Percentiles rank a stretch among this genome's conserved stretches.
These are phyloP conservation scores for Psilocybe mexicana DNA, from an alignment of 1,284 basidiomycete genomes.

Conservation along the genomic window DNA sequence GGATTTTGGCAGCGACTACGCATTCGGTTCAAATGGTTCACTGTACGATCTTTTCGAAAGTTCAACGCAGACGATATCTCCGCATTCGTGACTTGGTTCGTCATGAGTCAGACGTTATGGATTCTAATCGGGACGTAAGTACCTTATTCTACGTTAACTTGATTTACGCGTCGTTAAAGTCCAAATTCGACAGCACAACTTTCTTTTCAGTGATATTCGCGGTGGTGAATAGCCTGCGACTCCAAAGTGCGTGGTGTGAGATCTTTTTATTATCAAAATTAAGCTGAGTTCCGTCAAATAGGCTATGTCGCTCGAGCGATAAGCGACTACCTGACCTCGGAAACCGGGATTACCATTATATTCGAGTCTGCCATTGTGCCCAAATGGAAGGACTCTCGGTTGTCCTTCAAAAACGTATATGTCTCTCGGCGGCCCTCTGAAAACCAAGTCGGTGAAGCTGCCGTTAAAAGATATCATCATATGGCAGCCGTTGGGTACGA, in stretches of 20 bases:
- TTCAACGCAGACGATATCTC: conserved; percentile 98
- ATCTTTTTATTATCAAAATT: neutral
- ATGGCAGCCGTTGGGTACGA: conserved; percentile 69
- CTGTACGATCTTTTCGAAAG: conserved; percentile 91
- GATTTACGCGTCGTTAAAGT: neutral
- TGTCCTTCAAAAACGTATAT: conserved; percentile 97
- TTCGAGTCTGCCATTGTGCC: conserved; percentile 99
- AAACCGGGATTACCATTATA: conserved; percentile 93
- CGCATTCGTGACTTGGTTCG: conserved; percentile 93
- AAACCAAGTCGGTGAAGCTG: conserved; percentile 10
- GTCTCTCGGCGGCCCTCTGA: conserved; percentile 76
- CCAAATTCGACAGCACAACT: conserved; percentile 66
- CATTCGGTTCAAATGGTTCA: conserved; percentile 98
- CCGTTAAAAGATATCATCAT: conserved; percentile 35
- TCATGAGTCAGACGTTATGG: conserved; percentile 94
- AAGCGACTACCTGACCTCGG: conserved; percentile 90
- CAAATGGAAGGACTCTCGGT: conserved; percentile 94
- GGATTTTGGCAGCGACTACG: conserved; percentile 89
- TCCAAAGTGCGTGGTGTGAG: conserved; percentile 65
- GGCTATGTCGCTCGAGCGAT: conserved; percentile 89
- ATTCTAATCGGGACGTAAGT: conserved; percentile 92
- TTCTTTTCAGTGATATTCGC: conserved; percentile 95
- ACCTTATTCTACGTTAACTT: neutral
- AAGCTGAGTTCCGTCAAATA: conserved; percentile 26
- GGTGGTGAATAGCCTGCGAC: conserved; percentile 84